phyloP scores from a whole-genome alignment of 164 flowering plant species.

The Liriodendron chinense region DNA sequence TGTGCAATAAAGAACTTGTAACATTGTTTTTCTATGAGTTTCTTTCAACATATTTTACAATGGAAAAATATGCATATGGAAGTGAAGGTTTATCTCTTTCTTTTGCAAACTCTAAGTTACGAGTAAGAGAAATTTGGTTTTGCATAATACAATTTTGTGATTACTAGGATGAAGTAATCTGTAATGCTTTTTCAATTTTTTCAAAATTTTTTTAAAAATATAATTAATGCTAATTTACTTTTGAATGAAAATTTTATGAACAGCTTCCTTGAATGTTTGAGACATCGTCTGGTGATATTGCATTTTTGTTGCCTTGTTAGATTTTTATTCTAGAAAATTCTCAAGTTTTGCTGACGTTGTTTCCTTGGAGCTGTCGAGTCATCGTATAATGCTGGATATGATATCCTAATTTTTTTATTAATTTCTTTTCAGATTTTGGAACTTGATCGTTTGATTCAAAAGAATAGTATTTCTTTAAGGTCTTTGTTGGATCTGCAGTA shows the following conservation, averaged over 20 bases:
- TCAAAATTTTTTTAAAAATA: neutral
- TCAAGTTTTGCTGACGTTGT: neutral
- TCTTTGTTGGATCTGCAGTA: constrained; percentile 56
- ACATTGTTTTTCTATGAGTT: too few relatives aligned
- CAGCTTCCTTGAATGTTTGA: neutral
- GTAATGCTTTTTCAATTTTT: neutral
- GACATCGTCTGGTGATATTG: neutral
- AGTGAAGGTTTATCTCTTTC: neutral
- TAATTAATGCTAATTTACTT: neutral
- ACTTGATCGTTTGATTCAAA: constrained; percentile 54
- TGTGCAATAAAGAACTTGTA: too few relatives aligned
- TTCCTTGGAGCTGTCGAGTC: neutral
- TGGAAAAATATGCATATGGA: too few relatives aligned
- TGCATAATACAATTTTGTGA: neutral
- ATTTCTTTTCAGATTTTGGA: constrained; percentile 44
- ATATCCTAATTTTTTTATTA: neutral
- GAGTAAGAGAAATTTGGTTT: neutral
- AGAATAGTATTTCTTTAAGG: constrained; percentile 37
- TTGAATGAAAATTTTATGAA: neutral
- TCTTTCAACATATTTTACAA: too few relatives aligned
- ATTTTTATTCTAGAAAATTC: neutral
- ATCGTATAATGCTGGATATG: neutral
- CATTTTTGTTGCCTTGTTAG: neutral
- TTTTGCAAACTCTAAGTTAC: neutral
- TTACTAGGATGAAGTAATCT: neutral